Conservation (phyloP, 2,329 filamentous ascomycete species). For the Sclerotinia spermophila region DNA sequence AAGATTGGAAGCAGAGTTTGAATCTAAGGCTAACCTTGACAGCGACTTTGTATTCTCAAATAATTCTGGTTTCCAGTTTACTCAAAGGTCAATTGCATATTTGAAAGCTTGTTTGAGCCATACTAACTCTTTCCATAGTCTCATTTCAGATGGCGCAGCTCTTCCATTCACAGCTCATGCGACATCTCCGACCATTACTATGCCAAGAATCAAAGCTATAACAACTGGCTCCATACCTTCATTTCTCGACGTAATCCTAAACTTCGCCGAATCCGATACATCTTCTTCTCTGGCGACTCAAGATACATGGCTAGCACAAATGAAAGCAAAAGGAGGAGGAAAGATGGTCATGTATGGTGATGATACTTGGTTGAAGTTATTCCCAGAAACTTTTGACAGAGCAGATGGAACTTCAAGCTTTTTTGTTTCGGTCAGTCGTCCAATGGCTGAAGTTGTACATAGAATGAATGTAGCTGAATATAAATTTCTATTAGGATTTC, state of each 20-base stretch:
- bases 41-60: slow-evolving; percentile 91
- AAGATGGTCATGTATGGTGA: slow-evolving; percentile 94
- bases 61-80: slow-evolving; percentile 78
- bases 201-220: slow-evolving; percentile 95
- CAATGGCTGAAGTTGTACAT: slow-evolving; percentile 27
- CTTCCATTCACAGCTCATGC: slow-evolving; percentile 95
- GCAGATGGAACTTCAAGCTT: slow-evolving; percentile 95
- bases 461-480: slow-evolving; percentile 31
- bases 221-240: slow-evolving; percentile 98
- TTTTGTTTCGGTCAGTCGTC: slow-evolving; percentile 79
- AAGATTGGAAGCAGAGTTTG: slow-evolving; percentile 17
- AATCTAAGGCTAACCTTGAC: slow-evolving; percentile 29
- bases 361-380: slow-evolving; percentile 97
- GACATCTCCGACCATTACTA: slow-evolving; percentile 94
- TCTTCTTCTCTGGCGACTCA: slow-evolving; percentile 82
- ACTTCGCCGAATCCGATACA: slow-evolving; percentile 91
- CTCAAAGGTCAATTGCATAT: slow-evolving; percentile 63
- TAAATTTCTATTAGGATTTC: slow-evolving; percentile 65
- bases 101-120: not conserved
- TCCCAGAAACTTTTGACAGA: slow-evolving; percentile 81
- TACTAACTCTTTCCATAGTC: slow-evolving; percentile 25
- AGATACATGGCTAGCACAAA: slow-evolving; percentile 94
- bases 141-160: slow-evolving; percentile 64
- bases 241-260: slow-evolving; percentile 94
- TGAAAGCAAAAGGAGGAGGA: slow-evolving; percentile 68